Conservation (phyloP, 768 basidiomycete species). For the Melanogaster broomeanus region DNA sequence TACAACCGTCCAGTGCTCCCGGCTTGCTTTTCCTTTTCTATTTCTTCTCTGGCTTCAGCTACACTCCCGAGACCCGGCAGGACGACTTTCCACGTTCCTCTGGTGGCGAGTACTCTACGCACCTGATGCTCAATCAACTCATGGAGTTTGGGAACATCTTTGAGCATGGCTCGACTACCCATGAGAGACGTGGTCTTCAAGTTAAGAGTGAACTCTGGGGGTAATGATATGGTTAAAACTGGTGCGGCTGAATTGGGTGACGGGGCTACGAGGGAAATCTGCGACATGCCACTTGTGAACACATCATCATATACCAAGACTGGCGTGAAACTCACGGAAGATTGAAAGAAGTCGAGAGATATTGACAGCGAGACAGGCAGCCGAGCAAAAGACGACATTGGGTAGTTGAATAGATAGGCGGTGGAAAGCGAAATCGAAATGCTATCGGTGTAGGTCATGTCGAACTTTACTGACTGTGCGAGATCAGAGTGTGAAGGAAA, state of each 20-base stretch:
- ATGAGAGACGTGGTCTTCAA: slow-evolving; percentile 89
- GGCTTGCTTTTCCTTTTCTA: slow-evolving; percentile 30
- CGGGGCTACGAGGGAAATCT: slow-evolving; percentile 71
- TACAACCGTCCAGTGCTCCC: slow-evolving; percentile 1
- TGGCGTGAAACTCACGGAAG: slow-evolving; percentile 47
- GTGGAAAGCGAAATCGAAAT: slow-evolving; percentile 82
- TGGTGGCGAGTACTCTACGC: slow-evolving; percentile 57
- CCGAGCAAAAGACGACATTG: slow-evolving; percentile 77
- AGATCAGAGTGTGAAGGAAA: slow-evolving; percentile 14
- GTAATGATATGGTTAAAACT: slow-evolving; percentile 68
- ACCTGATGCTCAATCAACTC: slow-evolving; percentile 91
- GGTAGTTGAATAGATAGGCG: slow-evolving; percentile 84
- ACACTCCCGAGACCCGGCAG: slow-evolving; percentile 61
- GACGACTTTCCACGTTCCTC: slow-evolving; percentile 65
- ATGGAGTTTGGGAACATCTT: slow-evolving; percentile 96
- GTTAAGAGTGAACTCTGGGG: slow-evolving; percentile 85
- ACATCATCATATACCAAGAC: not conserved
- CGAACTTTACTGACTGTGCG: slow-evolving; percentile 75
- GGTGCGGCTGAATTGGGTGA: slow-evolving; percentile 53
- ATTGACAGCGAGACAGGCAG: slow-evolving; percentile 82
- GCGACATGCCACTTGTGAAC: slow-evolving; percentile 3
- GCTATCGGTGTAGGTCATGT: slow-evolving; percentile 81
- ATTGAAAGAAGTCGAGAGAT: slow-evolving; percentile 72
- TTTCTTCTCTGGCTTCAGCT: slow-evolving; percentile 22
- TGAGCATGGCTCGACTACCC: slow-evolving; percentile 96